phyloP scores from a whole-genome alignment of 495 filamentous ascomycete genomes.

The Aspergillus leporis region DNA sequence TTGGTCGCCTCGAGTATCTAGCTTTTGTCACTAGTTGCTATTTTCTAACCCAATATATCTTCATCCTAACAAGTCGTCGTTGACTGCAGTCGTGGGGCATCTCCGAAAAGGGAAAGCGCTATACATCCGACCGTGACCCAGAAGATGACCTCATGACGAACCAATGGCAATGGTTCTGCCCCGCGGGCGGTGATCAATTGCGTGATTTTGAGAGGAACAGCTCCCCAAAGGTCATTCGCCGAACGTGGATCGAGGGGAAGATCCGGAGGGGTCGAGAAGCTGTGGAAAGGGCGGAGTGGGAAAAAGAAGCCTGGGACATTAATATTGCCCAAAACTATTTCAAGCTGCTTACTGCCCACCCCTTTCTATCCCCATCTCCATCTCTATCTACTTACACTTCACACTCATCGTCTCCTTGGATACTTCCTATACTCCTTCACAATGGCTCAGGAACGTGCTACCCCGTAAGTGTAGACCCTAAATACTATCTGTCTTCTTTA shows the following conservation, averaged over 20 bases:
- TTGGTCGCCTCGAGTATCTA: not conserved
- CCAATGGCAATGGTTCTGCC: slow-evolving; percentile 35
- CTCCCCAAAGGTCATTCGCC: not conserved
- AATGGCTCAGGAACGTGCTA: slow-evolving; percentile 52
- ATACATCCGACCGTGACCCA: slow-evolving; percentile 35
- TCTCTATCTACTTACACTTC: not conserved
- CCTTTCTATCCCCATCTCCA: slow-evolving; percentile 3
- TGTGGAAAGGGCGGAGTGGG: not conserved
- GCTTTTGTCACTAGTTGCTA: not conserved
- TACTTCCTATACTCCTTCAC: slow-evolving; percentile 25
- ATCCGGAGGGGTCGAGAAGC: slow-evolving; percentile 17
- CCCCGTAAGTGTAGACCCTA: slow-evolving; percentile 47
- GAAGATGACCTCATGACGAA: slow-evolving; percentile 5
- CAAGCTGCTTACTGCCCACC: slow-evolving; percentile 16
- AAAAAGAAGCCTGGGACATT: not conserved
- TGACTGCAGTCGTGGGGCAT: not conserved
- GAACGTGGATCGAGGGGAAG: slow-evolving; percentile 3
- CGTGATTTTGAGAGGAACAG: slow-evolving; percentile 34
- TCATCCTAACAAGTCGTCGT: not conserved
- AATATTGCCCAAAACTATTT: slow-evolving; percentile 17
- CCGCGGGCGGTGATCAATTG: slow-evolving; percentile 36
- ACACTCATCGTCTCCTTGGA: not conserved
- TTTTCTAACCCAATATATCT: not conserved
- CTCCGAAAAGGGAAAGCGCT: slow-evolving; percentile 16
- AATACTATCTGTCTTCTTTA: not conserved